Evolutionary conservation across 768 basidiomycete genomes (phyloP), one percentile per base, ranked within the genome.

Genomic region (Amanita phalloides): DNA sequence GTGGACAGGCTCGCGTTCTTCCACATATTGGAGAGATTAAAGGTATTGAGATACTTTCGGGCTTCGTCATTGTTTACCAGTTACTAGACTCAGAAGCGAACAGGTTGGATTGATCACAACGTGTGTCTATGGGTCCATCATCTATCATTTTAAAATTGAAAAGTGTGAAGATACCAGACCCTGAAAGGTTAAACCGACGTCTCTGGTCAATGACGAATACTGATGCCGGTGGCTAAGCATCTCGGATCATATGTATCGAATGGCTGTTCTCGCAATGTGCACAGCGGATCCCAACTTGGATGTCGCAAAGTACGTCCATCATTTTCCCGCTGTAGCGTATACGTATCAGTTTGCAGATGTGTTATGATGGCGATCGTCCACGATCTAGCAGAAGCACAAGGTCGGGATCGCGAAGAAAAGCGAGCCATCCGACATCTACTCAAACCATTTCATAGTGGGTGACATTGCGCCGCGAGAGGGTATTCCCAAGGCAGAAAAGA

Each of bases 231-330:
- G 28, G 14, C 23, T n/a, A n/a, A 91, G 88, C 57, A 94, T 97
- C 56, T 84, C 91, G 6, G 95, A 98, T 65, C 94, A 97, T 61
- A 97, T 96, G 95, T 90, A 92, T 64, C 75, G 95, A 44, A 97
- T 99, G 95, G 86, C 91, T 1, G 64, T 97, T n/a, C 75, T 98
- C 39, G 84, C 92, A 3, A 84, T 99, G 81, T 86, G 91, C 54
- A 77, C 81, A 4, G 83, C 90, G 0, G 90, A 90, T 60, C 47
- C 67, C n/a, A 73, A 71, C 0, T 74, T 91, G 6, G 86, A 90
- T 64, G 65, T 87, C 25, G 65, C 86, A 59, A 86, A 85, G 90
- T 90, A 54, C 48, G 78, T 61, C 32, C 49, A 20, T 11, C 8
- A 17, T 14, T 20, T 10, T 28, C 30, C 39, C 14, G 3, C 17